These are phyloP conservation scores for Colletotrichum navitas DNA, from an alignment of 2,329 filamentous ascomycete genomes.

Conservation along the genomic window DNA sequence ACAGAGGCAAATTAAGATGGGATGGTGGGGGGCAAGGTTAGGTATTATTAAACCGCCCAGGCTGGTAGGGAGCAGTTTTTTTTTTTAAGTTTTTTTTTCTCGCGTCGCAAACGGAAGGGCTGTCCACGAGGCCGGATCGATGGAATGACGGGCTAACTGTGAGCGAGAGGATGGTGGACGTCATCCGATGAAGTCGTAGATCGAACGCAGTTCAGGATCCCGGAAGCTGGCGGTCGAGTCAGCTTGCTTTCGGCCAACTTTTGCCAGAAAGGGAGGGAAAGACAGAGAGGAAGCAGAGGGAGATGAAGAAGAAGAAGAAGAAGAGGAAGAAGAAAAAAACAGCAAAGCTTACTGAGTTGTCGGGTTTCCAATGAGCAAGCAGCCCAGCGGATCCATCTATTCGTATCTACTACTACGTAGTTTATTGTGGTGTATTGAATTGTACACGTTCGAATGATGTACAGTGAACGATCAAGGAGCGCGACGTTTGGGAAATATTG, in stretches of 20 bases:
- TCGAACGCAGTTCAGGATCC: neutral
- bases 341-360: conserved; percentile 10
- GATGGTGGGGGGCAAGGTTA: neutral
- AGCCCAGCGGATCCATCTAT: neutral
- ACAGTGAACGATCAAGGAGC: neutral
- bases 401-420: too few relatives aligned
- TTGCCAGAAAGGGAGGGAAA: too few relatives aligned
- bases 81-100: neutral
- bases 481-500: neutral
- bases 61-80: neutral
- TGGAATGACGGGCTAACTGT: neutral
- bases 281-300: neutral
- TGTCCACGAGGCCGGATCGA: too few relatives aligned
- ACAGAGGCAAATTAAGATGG: neutral
- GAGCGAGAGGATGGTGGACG: conserved; percentile 5
- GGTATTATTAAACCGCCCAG: neutral
- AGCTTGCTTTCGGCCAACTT: neutral
- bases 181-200: neutral
- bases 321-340: too few relatives aligned
- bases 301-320: neutral
- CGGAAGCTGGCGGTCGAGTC: conserved; percentile 7
- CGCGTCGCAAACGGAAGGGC: conserved; percentile 19
- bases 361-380: neutral
- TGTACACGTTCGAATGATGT: too few relatives aligned
- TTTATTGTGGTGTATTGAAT: too few relatives aligned